phyloP scores from a whole-genome alignment of 176 grass and related monocot species.

The Bothriochloa decipiens region DNA sequence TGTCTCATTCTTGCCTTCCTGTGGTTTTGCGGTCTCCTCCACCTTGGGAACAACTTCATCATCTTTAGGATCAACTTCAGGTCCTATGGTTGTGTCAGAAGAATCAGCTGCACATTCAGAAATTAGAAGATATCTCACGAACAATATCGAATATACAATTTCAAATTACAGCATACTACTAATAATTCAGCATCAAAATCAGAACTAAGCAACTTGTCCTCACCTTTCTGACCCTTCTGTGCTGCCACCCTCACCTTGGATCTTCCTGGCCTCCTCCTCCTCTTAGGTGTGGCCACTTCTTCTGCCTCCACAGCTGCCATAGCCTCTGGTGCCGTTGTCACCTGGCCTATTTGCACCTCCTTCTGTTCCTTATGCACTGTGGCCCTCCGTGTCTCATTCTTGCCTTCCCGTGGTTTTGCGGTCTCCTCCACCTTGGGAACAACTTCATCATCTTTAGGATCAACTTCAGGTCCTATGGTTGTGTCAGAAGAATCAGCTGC shows the following conservation, averaged over 20 bases:
- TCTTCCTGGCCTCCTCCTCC: slow-evolving; percentile 5
- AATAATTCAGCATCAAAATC: background rate
- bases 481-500: background rate
- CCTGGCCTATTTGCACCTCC: slow-evolving; percentile 33
- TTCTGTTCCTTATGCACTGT: background rate
- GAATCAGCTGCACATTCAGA: background rate
- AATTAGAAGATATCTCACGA: background rate
- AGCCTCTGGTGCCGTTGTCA: slow-evolving; percentile 22
- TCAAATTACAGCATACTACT: background rate
- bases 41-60: slow-evolving; percentile 2
- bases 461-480: background rate
- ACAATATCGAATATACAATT: background rate
- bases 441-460: background rate
- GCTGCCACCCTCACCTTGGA: background rate
- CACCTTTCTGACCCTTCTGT: slow-evolving; percentile 33
- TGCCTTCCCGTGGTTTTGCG: background rate
- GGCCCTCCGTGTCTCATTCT: background rate
- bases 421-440: slow-evolving; percentile 8
- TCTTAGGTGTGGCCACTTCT: slow-evolving; percentile 29
- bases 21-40: background rate
- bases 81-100: background rate
- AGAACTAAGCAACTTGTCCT: background rate
- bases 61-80: background rate
- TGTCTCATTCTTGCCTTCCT: background rate
- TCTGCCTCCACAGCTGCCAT: background rate